A percentile compares a stretch with the other conserved stretches of the same genome.
These are phyloP conservation scores for Candida boidinii DNA, from an alignment of 805 yeast genomes.

Conservation along the genomic window DNA sequence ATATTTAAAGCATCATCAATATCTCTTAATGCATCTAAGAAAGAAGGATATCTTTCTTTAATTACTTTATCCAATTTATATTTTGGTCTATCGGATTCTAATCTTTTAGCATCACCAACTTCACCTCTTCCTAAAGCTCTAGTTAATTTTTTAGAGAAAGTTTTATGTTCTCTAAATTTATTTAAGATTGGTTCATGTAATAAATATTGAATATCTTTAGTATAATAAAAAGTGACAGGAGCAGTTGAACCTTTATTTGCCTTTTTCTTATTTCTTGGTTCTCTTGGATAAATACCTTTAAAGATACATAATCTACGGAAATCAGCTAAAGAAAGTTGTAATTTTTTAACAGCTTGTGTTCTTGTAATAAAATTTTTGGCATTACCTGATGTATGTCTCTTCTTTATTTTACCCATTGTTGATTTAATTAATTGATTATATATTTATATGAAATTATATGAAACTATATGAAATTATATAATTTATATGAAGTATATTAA, in stretches of 20 bases:
- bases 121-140: slow-evolving; percentile 91
- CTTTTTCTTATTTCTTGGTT: slow-evolving; percentile 90
- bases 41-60: slow-evolving; percentile 93
- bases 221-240: slow-evolving; percentile 87
- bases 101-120: slow-evolving; percentile 74
- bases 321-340: slow-evolving; percentile 92
- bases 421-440: not conserved
- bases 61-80: slow-evolving; percentile 85
- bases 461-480: too few relatives aligned
- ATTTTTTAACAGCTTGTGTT: slow-evolving; percentile 85
- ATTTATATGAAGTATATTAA: too few relatives aligned
- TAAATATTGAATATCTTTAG: slow-evolving; percentile 90
- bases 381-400: slow-evolving; percentile 78
- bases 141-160: slow-evolving; percentile 85
- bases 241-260: slow-evolving; percentile 98
- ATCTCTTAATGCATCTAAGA: slow-evolving; percentile 86
- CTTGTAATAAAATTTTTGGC: slow-evolving; percentile 90
- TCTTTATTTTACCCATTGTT: slow-evolving; percentile 59
- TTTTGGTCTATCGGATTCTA: slow-evolving; percentile 73
- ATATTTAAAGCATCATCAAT: slow-evolving; percentile 92
- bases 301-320: slow-evolving; percentile 95
- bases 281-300: slow-evolving; percentile 97
- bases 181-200: slow-evolving; percentile 89
- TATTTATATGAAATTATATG: too few relatives aligned
- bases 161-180: slow-evolving; percentile 92